Evolutionary conservation across 2,329 filamentous ascomycete species (phyloP).

Genomic region (Beauveria medogensis): DNA sequence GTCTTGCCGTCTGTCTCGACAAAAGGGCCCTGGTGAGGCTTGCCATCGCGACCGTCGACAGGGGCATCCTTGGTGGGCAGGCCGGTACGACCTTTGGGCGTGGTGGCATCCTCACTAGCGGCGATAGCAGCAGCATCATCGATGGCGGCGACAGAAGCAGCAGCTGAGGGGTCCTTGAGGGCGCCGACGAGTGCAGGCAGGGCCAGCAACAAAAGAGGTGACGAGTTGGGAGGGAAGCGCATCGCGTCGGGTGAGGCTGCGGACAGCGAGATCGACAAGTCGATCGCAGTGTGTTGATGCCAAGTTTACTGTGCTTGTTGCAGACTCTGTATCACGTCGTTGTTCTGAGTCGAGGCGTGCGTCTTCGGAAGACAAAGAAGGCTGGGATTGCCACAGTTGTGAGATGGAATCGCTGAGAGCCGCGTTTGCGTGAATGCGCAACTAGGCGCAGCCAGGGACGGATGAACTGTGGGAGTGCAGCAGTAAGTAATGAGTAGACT

Average conservation of each 20-base stretch:
- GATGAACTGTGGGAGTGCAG: background rate
- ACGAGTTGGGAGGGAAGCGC: conserved; percentile 43
- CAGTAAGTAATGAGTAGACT: background rate
- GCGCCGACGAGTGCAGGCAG: conserved; percentile 41
- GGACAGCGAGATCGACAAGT: background rate
- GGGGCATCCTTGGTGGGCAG: conserved; percentile 66
- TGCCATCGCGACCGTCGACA: conserved; percentile 87
- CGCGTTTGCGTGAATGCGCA: background rate
- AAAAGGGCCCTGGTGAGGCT: conserved; percentile 81
- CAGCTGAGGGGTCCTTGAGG: conserved; percentile 20
- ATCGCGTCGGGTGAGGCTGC: conserved; percentile 28
- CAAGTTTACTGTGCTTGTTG: background rate
- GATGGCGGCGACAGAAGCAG: background rate
- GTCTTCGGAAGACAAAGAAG: background rate
- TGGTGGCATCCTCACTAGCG: conserved; percentile 20
- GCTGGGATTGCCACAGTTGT: background rate
- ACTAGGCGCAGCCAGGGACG: background rate
- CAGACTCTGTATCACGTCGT: background rate
- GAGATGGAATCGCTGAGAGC: background rate
- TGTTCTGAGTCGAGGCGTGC: background rate
- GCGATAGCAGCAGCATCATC: conserved; percentile 1
- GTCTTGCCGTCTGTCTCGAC: conserved; percentile 46
- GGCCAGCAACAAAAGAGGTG: conserved; percentile 45
- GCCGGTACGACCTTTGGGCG: conserved; percentile 26
- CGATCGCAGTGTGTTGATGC: too few species aligned